Conservation (phyloP, 1,139 yeast genomes). For the Sugiyamaella paludigena region DNA sequence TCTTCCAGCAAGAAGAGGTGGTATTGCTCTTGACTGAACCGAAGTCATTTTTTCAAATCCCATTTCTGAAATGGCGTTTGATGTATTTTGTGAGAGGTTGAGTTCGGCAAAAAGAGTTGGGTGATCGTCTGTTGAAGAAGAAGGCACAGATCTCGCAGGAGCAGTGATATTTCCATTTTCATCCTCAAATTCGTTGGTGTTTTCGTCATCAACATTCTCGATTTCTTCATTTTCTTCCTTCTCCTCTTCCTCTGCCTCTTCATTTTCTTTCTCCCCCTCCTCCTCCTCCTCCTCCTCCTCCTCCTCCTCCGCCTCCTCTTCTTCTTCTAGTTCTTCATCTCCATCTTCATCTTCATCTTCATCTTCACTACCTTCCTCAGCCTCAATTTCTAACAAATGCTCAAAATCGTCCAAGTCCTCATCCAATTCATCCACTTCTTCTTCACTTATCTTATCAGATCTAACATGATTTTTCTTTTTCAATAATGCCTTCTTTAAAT, state of each 20-base stretch:
- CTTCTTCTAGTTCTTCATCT: conserved; percentile 19
- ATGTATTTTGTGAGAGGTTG: conserved; percentile 75
- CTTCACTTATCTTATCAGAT: conserved; percentile 13
- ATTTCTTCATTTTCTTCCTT: conserved; percentile 23
- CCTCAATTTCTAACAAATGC: conserved; percentile 24
- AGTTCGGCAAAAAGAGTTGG: conserved; percentile 48
- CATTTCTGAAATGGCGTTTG: conserved; percentile 77
- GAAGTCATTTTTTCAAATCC: conserved; percentile 89
- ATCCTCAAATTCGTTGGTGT: conserved; percentile 27
- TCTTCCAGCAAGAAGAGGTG: conserved; percentile 90
- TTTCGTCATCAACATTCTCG: conserved; percentile 27
- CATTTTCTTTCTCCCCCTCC: conserved; percentile 23
- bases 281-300: conserved; percentile 19
- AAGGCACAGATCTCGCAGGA: conserved; percentile 20
- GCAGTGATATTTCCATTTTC: conserved; percentile 28
- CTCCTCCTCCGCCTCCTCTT: conserved; percentile 14
- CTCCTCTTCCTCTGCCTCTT: conserved; percentile 20
- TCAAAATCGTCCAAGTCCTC: conserved; percentile 28
- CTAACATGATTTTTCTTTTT: conserved; percentile 19
- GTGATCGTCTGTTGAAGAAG: background rate
- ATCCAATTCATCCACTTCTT: conserved; percentile 30
- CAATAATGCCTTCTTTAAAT: conserved; percentile 10
- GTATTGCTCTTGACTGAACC: conserved; percentile 92
- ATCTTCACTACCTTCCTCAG: conserved; percentile 19
- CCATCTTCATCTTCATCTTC: conserved; percentile 16